Evolutionary conservation across 2,329 filamentous ascomycete genomes (phyloP), one percentile per base, ranked within the genome.

Genomic region (Fusarium continuum): DNA sequence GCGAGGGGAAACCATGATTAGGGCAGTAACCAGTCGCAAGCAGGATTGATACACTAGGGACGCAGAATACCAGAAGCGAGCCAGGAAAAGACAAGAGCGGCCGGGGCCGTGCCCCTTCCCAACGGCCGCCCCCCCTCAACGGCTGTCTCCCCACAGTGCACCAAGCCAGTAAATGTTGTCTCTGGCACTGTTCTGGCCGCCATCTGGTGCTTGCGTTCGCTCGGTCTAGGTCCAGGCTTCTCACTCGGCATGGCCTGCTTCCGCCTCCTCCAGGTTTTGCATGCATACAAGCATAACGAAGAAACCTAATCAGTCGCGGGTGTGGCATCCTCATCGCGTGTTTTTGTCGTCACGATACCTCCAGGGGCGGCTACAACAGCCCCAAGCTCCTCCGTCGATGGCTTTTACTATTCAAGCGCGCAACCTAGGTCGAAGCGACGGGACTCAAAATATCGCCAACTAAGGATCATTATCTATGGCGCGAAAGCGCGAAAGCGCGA

Each of bases 81-180:
- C 62, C 62, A 63, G 61, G 54, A 57, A 69, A 69, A 61, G 41
- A 60, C 61, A 69, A 64, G 61, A 61, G 55, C 67, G 65, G 68
- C 61, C 53, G 65, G 68, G 68, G 64, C 68, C 68, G 68, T 69
- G 66, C 68, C 65, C 68, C 68, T 67, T 69, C 65, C 45, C 65
- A 70, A 70, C 68, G 65, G 65, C 66, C 68, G 67, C 64, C 65
- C 65, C n/a, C 43, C 54, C 68, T 70, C 65, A 70, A 70, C 68
- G 65, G 65, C 57, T 55, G 55, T 47, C 53, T 40, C 65, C 62
- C 34, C 64, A 70, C 61, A 66, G 68, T 69, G 39, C 39, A 16
- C n/a, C 8, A 8, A 9, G n/a, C 62, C 66, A 60, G 61, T 69
- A 32, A 8, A 8, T 28, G 7, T 17, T 23, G n/a, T 26, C 26